Percentiles rank a stretch among this genome's conserved stretches.
Conservation (phyloP, 2,329 filamentous ascomycete genomes). For the Penicillium vulpinum region DNA sequence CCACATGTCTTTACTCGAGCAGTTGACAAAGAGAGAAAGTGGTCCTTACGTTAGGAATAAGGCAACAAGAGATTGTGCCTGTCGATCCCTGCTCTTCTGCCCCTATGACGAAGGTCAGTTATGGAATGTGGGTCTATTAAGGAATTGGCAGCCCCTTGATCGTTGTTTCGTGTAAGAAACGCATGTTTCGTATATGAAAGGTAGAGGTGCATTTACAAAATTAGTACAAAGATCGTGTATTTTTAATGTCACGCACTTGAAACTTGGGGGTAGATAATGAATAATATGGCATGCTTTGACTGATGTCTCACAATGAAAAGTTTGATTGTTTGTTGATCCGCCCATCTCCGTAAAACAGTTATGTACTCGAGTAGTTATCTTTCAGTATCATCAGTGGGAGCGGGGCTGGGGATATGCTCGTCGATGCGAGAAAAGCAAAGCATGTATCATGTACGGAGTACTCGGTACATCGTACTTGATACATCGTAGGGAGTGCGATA, state of each 20-base stretch:
- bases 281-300: neutral
- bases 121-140: slow-evolving; percentile 13
- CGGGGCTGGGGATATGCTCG: neutral
- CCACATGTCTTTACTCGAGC: slow-evolving; percentile 3
- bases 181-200: slow-evolving; percentile 3
- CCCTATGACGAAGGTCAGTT: slow-evolving; percentile 4
- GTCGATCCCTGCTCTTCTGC: slow-evolving; percentile 7
- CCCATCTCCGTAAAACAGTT: neutral
- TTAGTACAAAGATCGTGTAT: neutral
- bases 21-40: slow-evolving; percentile 11
- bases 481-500: neutral
- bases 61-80: slow-evolving; percentile 11
- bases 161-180: slow-evolving; percentile 8
- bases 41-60: slow-evolving; percentile 5
- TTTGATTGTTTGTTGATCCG: neutral
- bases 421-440: neutral
- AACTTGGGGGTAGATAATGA: neutral
- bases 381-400: neutral
- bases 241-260: neutral
- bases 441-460: no score
- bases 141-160: slow-evolving; percentile 2
- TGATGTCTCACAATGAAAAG: neutral
- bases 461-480: no score
- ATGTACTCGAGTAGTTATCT: slow-evolving; percentile 1
- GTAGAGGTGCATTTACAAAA: neutral